These are phyloP conservation scores for Candida corydali DNA, from an alignment of 805 yeast species.

Conservation along the genomic window DNA sequence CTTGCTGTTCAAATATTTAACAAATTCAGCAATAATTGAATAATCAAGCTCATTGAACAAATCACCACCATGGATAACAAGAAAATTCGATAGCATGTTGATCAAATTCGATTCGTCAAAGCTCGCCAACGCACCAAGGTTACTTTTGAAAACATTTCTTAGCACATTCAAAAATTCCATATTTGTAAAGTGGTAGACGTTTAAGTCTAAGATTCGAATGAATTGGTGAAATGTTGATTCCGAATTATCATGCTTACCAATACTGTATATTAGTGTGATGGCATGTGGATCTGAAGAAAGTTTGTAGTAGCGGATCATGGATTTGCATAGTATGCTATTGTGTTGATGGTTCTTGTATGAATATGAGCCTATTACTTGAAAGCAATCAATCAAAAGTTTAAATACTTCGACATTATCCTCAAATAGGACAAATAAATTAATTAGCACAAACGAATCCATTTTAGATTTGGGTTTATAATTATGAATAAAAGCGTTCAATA, in stretches of 20 bases:
- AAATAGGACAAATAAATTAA: slow-evolving; percentile 1
- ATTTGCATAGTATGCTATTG: background rate
- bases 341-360: background rate
- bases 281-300: background rate
- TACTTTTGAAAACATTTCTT: background rate
- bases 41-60: slow-evolving; percentile 16
- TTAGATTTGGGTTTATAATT: slow-evolving; percentile 1
- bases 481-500: slow-evolving; percentile 7
- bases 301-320: slow-evolving; percentile 1
- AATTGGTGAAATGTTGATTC: slow-evolving; percentile 9
- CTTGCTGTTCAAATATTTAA: background rate
- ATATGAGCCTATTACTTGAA: background rate
- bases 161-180: slow-evolving; percentile 2
- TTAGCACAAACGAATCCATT: background rate
- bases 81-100: slow-evolving; percentile 15
- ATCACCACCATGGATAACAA: slow-evolving; percentile 14
- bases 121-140: background rate
- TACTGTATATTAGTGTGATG: slow-evolving; percentile 2
- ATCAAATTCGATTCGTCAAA: slow-evolving; percentile 5
- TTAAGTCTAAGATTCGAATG: slow-evolving; percentile 13
- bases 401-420: background rate
- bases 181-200: slow-evolving; percentile 6
- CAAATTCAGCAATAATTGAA: slow-evolving; percentile 8
- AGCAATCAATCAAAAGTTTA: background rate
- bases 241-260: slow-evolving; percentile 1